Evolutionary conservation across 2,329 filamentous ascomycete genomes (phyloP).

Genomic region (Basipetospora sp.): DNA sequence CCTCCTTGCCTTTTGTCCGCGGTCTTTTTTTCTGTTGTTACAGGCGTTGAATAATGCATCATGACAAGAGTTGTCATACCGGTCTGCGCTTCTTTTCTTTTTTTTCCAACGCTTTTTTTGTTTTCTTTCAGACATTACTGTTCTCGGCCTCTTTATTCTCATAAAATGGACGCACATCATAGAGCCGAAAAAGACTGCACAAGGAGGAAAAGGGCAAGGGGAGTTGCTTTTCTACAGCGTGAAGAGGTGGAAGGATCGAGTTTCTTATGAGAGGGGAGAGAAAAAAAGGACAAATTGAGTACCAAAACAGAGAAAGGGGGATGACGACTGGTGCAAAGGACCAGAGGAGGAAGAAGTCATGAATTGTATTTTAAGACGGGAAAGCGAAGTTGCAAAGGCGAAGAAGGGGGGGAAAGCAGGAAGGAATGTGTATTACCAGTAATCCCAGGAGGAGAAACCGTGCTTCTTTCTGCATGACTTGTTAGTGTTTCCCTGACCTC

Average conservation of each 20-base stretch:
- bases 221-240: not conserved
- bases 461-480: no score
- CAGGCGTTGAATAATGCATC: conserved; percentile 2
- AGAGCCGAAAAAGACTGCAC: not conserved
- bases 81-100: not conserved
- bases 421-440: not conserved
- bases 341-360: not conserved
- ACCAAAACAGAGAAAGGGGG: not conserved
- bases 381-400: not conserved
- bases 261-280: not conserved
- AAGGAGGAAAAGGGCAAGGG: conserved; percentile 1
- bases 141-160: not conserved
- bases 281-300: not conserved
- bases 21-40: not conserved
- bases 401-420: not conserved
- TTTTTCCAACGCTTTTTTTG: not conserved
- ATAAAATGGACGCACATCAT: not conserved
- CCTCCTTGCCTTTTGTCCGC: not conserved
- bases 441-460: no score
- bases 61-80: conserved; percentile 2
- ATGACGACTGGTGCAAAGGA: not conserved
- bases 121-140: not conserved
- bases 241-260: no score
- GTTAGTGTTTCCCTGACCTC: no score
- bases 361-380: not conserved